Percentiles rank a stretch among this genome's conserved stretches.
phyloP scores from a whole-genome alignment of 805 yeast genomes.

The Komagataella populi region DNA sequence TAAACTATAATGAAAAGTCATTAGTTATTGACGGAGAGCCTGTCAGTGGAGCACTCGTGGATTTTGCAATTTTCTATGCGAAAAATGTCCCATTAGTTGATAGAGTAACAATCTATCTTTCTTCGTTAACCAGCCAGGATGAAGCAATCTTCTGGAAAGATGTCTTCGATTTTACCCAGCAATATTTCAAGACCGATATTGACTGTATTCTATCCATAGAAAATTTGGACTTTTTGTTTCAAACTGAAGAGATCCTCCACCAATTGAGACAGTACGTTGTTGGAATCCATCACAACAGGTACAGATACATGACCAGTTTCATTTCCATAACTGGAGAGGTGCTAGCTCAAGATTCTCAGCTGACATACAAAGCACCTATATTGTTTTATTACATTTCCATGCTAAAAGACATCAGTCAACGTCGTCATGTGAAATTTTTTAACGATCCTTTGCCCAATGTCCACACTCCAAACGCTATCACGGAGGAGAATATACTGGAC shows the following conservation, averaged over 20 bases:
- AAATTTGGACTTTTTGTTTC: slow-evolving; percentile 62
- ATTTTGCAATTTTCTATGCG: slow-evolving; percentile 58
- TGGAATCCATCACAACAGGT: slow-evolving; percentile 65
- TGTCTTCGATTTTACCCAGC: slow-evolving; percentile 51
- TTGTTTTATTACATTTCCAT: slow-evolving; percentile 55
- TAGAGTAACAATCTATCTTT: slow-evolving; percentile 44
- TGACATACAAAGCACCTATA: slow-evolving; percentile 57
- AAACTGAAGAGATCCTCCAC: slow-evolving; percentile 67
- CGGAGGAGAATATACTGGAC: slow-evolving; percentile 29
- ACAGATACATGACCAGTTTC: slow-evolving; percentile 66
- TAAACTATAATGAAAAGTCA: slow-evolving; percentile 62
- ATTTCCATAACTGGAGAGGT: slow-evolving; percentile 52
- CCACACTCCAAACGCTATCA: slow-evolving; percentile 6
- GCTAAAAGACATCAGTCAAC: slow-evolving; percentile 55
- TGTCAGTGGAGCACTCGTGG: slow-evolving; percentile 51
- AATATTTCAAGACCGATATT: slow-evolving; percentile 56
- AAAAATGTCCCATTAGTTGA: slow-evolving; percentile 33
- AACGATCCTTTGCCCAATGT: slow-evolving; percentile 57
- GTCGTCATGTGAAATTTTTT: slow-evolving; percentile 59
- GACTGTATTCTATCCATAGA: slow-evolving; percentile 62
- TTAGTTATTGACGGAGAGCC: slow-evolving; percentile 56
- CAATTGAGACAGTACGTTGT: slow-evolving; percentile 60
- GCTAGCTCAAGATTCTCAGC: slow-evolving; percentile 58
- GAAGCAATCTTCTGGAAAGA: slow-evolving; percentile 72
- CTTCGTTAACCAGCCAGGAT: slow-evolving; percentile 66